Base-by-base conservation (phyloP, 306 rosid genomes). In the Quercus variabilis region DNA sequence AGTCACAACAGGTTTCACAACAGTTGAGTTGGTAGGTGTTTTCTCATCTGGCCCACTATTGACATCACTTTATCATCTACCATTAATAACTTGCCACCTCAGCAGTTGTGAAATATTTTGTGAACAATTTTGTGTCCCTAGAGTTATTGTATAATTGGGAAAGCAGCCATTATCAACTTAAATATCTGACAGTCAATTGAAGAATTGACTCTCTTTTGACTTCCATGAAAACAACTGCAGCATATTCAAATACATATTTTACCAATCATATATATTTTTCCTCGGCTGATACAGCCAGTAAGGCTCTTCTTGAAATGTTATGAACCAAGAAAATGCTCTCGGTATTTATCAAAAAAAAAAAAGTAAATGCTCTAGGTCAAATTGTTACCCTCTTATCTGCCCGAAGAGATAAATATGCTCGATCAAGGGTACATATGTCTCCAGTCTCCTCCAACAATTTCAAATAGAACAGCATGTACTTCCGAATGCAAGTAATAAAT, bases 401-500 rank as follows among this genome's bases (percentile, higher is more conserved):
- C 57, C 97, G 91, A 70, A 94, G 95, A 80, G 97, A 88, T 84
- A 88, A 78, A 85, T 92, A 94, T 6, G 99, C 97, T 72, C 97
- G 97, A 56, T 94, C 99, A 75, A 94, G 99, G 76, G 96, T 92
- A 83, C 89, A 87, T 67, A 88, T 91, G 83, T 94, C 99, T 85
- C 93, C 95, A 49, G 97, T 89, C 89, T 94, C 97, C 87, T 94
- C 99, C 88, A 94, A 82, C 51, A 92, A 89, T 82, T 91, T 89
- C 91, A 94, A 91, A 83, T 94, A 94, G 86, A 94, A 91, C 68
- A 91, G 78, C 79, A 92, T 82, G 84, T 94, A 94, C 88, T 94
- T 94, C 62, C 97, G 87, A 71, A 94, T 94, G 84, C 99, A 94
- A 75, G 99, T 94, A 83, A 94, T 94, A 85, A 94, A 94, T 78